Evolutionary conservation across 371 early-diverging fungal species (phyloP).

Genomic region (Lichtheimia corymbifera): DNA sequence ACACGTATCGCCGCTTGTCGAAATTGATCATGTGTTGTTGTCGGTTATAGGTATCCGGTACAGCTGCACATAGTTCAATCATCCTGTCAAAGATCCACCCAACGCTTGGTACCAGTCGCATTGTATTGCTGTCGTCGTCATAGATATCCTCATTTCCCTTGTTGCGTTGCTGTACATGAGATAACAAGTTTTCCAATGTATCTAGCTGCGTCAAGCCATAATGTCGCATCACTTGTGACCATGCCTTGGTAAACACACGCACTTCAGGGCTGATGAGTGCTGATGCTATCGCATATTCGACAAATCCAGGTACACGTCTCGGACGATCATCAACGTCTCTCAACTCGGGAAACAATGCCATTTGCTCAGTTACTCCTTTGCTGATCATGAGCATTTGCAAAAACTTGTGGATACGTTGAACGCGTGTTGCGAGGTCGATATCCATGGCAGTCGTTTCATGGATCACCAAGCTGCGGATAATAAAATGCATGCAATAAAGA

Average conservation of each 20-base stretch:
- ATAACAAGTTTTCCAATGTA: conserved; percentile 53
- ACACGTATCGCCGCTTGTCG: conserved; percentile 71
- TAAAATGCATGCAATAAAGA: conserved; percentile 69
- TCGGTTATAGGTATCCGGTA: conserved; percentile 47
- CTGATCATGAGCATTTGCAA: conserved; percentile 61
- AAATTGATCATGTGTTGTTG: conserved; percentile 60
- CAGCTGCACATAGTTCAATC: conserved; percentile 44
- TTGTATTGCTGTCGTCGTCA: neutral
- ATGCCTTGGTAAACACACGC: conserved; percentile 65
- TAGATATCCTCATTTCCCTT: conserved; percentile 9
- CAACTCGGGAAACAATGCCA: conserved; percentile 37
- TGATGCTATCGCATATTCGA: conserved; percentile 74
- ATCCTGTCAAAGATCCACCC: conserved; percentile 62
- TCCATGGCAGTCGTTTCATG: conserved; percentile 56
- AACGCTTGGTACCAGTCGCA: conserved; percentile 43
- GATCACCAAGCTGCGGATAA: conserved; percentile 76
- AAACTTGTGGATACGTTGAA: conserved; percentile 64
- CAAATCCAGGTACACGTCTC: conserved; percentile 71
- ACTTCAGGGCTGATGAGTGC: conserved; percentile 82
- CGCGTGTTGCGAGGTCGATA: conserved; percentile 54
- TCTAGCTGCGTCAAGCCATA: conserved; percentile 57
- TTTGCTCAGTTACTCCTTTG: conserved; percentile 40
- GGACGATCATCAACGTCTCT: conserved; percentile 19
- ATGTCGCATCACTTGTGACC: conserved; percentile 62
- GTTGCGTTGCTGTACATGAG: conserved; percentile 9